A percentile compares a stretch with the other conserved stretches of the same genome.
Conservation (phyloP, 1,284 basidiomycete genomes). For the Neolentinus lepideus region DNA sequence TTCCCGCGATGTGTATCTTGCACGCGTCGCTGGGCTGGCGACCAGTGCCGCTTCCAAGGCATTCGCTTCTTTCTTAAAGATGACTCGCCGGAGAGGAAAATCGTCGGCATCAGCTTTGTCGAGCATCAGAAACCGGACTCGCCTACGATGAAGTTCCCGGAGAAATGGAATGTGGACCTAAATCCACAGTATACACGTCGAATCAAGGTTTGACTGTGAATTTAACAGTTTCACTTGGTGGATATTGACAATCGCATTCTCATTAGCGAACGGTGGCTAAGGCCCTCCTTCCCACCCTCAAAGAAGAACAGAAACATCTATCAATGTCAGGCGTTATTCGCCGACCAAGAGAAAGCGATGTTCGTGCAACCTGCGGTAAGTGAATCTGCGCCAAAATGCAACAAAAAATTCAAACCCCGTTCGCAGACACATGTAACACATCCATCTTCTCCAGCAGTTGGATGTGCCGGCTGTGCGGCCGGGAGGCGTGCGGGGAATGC, state of each 20-base stretch:
- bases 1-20: slow-evolving; percentile 76
- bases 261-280: slow-evolving; percentile 58
- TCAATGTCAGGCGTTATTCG: slow-evolving; percentile 55
- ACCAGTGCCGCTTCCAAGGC: slow-evolving; percentile 75
- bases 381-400: slow-evolving; percentile 10
- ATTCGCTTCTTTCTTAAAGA: slow-evolving; percentile 70
- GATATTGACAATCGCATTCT: not conserved
- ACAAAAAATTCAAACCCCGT: too few species aligned
- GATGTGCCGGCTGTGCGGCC: slow-evolving; percentile 86
- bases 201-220: slow-evolving; percentile 43
- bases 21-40: slow-evolving; percentile 75
- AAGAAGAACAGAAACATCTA: slow-evolving; percentile 65
- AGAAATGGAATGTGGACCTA: slow-evolving; percentile 55
- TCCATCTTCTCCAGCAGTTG: slow-evolving; percentile 86
- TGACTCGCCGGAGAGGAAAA: slow-evolving; percentile 31
- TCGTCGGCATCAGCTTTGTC: slow-evolving; percentile 61
- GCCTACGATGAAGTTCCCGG: slow-evolving; percentile 58
- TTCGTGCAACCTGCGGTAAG: slow-evolving; percentile 80
- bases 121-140: slow-evolving; percentile 51
- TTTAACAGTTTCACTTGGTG: not conserved
- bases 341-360: slow-evolving; percentile 68
- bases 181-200: slow-evolving; percentile 39
- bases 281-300: slow-evolving; percentile 62
- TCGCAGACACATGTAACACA: slow-evolving; percentile 83
- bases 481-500: slow-evolving; percentile 85